Conservation (phyloP, 164 flowering plant species). For the Nymphaea colorata region DNA sequence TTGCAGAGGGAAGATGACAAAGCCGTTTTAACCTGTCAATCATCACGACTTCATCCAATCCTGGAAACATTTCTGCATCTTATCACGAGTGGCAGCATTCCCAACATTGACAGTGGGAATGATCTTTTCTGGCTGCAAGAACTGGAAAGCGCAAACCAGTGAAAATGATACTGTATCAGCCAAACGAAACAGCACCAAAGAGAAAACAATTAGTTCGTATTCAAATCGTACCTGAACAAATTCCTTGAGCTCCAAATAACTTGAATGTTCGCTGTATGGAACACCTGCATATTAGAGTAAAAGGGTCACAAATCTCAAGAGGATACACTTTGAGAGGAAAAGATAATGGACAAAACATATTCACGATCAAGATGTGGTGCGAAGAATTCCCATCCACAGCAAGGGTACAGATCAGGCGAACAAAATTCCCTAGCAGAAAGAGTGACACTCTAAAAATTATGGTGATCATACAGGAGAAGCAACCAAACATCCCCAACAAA, state of each 20-base stretch:
- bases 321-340: neutral
- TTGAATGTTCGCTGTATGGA: conserved; percentile 82
- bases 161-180: neutral
- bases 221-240: conserved; percentile 45
- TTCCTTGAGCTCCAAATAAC: conserved; percentile 53
- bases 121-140: conserved; percentile 59
- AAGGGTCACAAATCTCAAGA: neutral
- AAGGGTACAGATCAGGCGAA: too few relatives aligned
- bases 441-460: too few relatives aligned
- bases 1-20: too few relatives aligned
- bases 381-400: too few relatives aligned
- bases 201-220: neutral
- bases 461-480: too few relatives aligned
- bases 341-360: too few relatives aligned
- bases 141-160: conserved; percentile 20
- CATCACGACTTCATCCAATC: conserved; percentile 31
- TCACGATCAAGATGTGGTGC: too few relatives aligned
- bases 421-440: too few relatives aligned
- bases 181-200: neutral
- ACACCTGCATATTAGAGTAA: conserved; percentile 32
- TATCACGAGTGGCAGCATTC: conserved; percentile 45
- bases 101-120: conserved; percentile 63
- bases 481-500: too few relatives aligned
- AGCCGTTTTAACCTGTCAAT: too few relatives aligned
- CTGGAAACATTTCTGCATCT: conserved; percentile 52